Evolutionary conservation across 257 asterid species (phyloP).

Genomic region (Parsonsia alboflavescens): DNA sequence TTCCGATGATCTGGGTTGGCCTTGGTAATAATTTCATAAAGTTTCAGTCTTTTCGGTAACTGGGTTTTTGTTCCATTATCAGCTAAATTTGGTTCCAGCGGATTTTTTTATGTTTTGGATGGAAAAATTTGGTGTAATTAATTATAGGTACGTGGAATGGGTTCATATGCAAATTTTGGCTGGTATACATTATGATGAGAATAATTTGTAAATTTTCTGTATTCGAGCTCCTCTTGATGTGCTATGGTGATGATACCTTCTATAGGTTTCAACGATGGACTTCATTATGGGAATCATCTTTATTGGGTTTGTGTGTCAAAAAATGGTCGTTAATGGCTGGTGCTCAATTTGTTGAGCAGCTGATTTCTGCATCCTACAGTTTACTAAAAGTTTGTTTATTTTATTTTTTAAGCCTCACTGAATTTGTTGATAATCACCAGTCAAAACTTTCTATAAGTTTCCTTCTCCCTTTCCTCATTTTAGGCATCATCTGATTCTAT

Average conservation of each 20-base stretch:
- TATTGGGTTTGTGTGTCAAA: background rate
- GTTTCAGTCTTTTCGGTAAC: background rate
- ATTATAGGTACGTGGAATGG: background rate
- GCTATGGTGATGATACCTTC: background rate
- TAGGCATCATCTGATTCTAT: background rate
- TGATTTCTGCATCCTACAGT: background rate
- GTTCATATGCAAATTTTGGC: background rate
- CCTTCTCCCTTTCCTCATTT: background rate
- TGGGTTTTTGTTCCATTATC: background rate
- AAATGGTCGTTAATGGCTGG: background rate
- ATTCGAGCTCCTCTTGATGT: background rate
- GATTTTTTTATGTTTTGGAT: background rate
- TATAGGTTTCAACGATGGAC: background rate
- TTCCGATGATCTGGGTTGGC: background rate
- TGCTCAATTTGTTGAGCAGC: background rate
- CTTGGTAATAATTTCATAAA: background rate
- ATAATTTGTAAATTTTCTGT: background rate
- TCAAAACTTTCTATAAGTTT: background rate
- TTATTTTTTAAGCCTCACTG: background rate
- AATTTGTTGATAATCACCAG: background rate
- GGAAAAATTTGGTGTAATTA: background rate
- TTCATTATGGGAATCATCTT: background rate
- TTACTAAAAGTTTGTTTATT: background rate
- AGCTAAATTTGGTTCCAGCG: background rate
- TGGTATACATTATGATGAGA: background rate